phyloP scores from a whole-genome alignment of 2,329 filamentous ascomycete genomes.

The Neoarthrinium moseri region DNA sequence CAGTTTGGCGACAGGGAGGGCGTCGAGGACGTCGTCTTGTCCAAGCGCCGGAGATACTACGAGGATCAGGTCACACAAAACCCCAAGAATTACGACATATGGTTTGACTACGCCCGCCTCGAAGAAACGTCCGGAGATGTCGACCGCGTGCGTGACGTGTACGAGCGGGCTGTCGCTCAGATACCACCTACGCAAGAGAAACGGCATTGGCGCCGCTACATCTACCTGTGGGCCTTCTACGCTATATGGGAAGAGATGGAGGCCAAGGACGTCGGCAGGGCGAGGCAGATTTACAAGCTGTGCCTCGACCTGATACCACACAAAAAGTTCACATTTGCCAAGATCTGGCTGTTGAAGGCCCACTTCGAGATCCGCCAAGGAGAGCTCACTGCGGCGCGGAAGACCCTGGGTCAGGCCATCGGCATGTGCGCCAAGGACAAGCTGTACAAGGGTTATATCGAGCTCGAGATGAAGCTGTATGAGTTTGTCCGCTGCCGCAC shows the following conservation, averaged over 20 bases:
- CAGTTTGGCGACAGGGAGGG: slow-evolving; percentile 93
- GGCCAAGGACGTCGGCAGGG: slow-evolving; percentile 73
- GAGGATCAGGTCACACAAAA: slow-evolving; percentile 94
- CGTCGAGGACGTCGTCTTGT: slow-evolving; percentile 93
- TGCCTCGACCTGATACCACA: slow-evolving; percentile 88
- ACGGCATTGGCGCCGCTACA: slow-evolving; percentile 94
- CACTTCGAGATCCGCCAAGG: slow-evolving; percentile 91
- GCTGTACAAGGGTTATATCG: slow-evolving; percentile 89
- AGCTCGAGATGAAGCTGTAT: slow-evolving; percentile 88
- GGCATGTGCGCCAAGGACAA: slow-evolving; percentile 96
- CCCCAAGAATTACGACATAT: slow-evolving; percentile 92
- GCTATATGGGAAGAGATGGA: slow-evolving; percentile 93
- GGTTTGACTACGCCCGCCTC: slow-evolving; percentile 92
- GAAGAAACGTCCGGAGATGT: slow-evolving; percentile 83
- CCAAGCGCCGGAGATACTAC: slow-evolving; percentile 88
- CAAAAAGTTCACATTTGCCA: slow-evolving; percentile 96
- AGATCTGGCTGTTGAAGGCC: slow-evolving; percentile 91
- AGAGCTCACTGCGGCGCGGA: slow-evolving; percentile 76
- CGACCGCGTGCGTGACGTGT: slow-evolving; percentile 85
- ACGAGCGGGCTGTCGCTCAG: slow-evolving; percentile 93
- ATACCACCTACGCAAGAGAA: slow-evolving; percentile 95
- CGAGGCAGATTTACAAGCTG: slow-evolving; percentile 86
- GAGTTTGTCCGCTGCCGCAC: slow-evolving; percentile 91
- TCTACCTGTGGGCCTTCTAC: slow-evolving; percentile 98
- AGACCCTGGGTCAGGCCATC: slow-evolving; percentile 84